These are phyloP conservation scores for Malus hybrid DNA, from an alignment of 331 rosid genomes.

Conservation along the genomic window DNA sequence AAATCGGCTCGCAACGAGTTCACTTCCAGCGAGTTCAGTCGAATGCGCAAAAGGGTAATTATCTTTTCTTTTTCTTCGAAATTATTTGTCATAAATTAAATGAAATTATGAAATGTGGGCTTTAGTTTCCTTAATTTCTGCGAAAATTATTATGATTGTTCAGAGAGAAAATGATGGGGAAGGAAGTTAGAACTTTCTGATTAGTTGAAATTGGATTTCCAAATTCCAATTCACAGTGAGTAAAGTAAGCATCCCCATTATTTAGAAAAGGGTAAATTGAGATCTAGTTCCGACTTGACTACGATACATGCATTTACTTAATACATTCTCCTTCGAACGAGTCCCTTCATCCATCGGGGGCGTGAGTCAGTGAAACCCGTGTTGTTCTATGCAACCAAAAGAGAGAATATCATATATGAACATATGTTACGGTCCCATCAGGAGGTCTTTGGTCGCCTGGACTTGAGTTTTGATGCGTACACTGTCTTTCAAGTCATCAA, in stretches of 20 bases:
- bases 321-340: too few species aligned
- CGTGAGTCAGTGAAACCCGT: too few species aligned
- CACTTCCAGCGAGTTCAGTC: slow-evolving; percentile 77
- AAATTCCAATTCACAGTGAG: not conserved
- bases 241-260: not conserved
- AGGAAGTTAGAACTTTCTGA: not conserved
- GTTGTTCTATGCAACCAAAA: too few species aligned
- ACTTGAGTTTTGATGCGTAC: not conserved
- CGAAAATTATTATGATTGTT: not conserved
- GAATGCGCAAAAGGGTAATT: slow-evolving; percentile 82
- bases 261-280: not conserved
- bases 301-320: too few species aligned
- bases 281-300: too few species aligned
- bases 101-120: not conserved
- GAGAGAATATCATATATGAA: too few species aligned
- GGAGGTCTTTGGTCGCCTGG: too few species aligned
- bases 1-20: slow-evolving; percentile 76
- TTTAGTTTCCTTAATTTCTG: not conserved
- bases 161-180: not conserved
- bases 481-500: not conserved
- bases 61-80: not conserved
- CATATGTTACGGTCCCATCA: too few species aligned
- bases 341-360: too few species aligned
- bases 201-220: not conserved
- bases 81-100: not conserved